Conservation (phyloP, 2,329 filamentous ascomycete species). For the Tolypocladium sp. region DNA sequence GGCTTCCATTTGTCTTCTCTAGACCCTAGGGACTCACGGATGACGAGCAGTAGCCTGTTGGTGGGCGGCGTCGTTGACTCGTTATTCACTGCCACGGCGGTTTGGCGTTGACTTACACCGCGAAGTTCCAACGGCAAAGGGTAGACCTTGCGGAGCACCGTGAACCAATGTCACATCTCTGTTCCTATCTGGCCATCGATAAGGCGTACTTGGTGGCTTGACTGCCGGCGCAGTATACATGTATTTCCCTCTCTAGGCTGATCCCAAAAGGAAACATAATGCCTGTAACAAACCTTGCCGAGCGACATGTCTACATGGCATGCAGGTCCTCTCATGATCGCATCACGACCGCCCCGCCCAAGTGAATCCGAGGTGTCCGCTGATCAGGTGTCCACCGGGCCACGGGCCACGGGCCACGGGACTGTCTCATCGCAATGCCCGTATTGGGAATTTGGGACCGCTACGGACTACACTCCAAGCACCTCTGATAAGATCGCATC, state of each 20-base stretch:
- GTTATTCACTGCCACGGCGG: background rate
- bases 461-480: background rate
- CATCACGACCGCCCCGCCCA: background rate
- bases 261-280: rapidly evolving
- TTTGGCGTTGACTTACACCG: background rate
- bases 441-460: background rate
- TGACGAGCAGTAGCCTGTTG: background rate
- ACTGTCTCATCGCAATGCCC: background rate
- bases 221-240: background rate
- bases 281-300: background rate
- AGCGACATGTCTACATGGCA: background rate
- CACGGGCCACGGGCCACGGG: background rate
- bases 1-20: background rate
- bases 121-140: background rate
- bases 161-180: background rate
- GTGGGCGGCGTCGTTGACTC: background rate
- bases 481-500: background rate
- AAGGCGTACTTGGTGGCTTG: background rate
- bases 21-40: no score
- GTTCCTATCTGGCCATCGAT: background rate
- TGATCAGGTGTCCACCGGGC: background rate
- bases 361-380: background rate
- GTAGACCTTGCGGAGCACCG: no score
- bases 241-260: no score
- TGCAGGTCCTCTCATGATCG: background rate